These are phyloP conservation scores for Medicago arabica DNA, from an alignment of 306 rosid species.

Conservation along the genomic window DNA sequence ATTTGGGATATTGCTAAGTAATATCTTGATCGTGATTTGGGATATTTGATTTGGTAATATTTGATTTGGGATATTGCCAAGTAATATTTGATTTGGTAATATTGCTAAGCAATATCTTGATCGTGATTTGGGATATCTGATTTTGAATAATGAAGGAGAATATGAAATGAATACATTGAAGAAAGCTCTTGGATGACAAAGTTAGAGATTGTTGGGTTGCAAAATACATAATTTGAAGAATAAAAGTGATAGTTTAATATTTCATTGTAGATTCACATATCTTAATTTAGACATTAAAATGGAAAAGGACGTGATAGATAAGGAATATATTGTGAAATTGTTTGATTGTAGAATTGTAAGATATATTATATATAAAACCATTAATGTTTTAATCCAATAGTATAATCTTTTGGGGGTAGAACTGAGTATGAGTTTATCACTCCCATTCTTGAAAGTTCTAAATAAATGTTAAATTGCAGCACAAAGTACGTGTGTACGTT, in stretches of 20 bases:
- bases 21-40: too few relatives aligned
- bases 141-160: not conserved
- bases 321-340: not conserved
- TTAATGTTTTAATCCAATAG: slow-evolving; percentile 6
- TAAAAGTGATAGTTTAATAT: not conserved
- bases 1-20: not conserved
- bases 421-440: not conserved
- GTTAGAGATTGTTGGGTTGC: not conserved
- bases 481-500: not conserved
- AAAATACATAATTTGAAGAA: not conserved
- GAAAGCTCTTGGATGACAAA: slow-evolving; percentile 4
- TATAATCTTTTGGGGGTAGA: not conserved
- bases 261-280: too few relatives aligned
- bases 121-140: not conserved
- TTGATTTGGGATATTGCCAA: not conserved
- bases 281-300: slow-evolving; percentile 4
- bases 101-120: too few relatives aligned
- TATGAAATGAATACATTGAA: not conserved
- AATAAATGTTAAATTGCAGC: not conserved
- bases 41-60: not conserved
- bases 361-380: not conserved
- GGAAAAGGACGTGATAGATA: not conserved
- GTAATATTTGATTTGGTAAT: too few relatives aligned
- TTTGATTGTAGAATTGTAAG: not conserved
- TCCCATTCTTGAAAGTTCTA: not conserved